These are phyloP conservation scores for Aspergillus calidoustus DNA, from an alignment of 2,329 filamentous ascomycete species.

Conservation along the genomic window DNA sequence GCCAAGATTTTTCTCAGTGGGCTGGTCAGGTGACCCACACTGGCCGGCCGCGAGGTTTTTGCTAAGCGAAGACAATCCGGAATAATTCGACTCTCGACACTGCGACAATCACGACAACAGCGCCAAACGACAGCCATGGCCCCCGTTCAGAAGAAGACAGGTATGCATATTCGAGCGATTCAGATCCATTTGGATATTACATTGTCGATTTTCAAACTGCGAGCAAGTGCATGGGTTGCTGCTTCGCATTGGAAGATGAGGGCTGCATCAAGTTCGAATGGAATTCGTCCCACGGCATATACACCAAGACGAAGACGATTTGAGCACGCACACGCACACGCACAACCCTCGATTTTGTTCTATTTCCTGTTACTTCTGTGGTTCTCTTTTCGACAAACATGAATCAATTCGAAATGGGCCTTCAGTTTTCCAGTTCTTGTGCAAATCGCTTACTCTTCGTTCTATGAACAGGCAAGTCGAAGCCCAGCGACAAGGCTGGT, in stretches of 20 bases:
- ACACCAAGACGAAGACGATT: background rate
- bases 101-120: constrained; percentile 50
- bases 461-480: constrained; percentile 51
- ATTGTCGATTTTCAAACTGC: constrained; percentile 24
- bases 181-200: constrained; percentile 43
- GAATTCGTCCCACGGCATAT: constrained; percentile 5
- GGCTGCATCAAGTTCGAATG: constrained; percentile 5
- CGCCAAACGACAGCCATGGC: constrained; percentile 54
- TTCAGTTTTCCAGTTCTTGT: constrained; percentile 1
- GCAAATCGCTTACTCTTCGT: constrained; percentile 22
- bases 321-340: constrained; percentile 1
- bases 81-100: constrained; percentile 47
- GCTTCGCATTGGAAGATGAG: background rate
- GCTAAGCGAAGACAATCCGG: constrained; percentile 45
- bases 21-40: constrained; percentile 46
- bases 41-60: constrained; percentile 41
- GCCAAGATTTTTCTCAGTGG: constrained; percentile 15
- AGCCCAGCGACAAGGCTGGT: constrained; percentile 77
- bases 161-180: constrained; percentile 37
- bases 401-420: background rate
- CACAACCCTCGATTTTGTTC: background rate
- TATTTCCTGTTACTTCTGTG: background rate
- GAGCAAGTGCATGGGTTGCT: constrained; percentile 26
- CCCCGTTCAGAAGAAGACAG: constrained; percentile 53
- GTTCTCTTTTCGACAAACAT: background rate